Evolutionary conservation across 306 rosid genomes (phyloP), one percentile per base, ranked within the genome.

Genomic region (Medicago ruthenica): DNA sequence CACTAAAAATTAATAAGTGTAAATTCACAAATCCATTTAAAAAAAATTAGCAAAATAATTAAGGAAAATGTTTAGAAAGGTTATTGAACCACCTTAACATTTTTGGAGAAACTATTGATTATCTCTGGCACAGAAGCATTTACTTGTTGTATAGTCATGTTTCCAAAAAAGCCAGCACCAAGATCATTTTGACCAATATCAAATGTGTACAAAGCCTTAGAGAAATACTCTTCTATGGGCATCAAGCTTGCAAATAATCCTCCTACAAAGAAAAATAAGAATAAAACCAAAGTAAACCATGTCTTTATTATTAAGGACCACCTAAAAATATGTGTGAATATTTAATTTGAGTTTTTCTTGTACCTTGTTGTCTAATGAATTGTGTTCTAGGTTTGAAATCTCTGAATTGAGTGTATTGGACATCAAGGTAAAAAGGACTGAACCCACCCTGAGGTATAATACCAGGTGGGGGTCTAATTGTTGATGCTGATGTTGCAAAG

Each of bases 121-220:
- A 83, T 61, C 48, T 79, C 82, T 2, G 85, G 88, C 3, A 88
- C 71, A 60, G 85, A 37, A 16, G 82, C 85, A 66, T 84, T 86
- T 5, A 88, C 73, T 77, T 88, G 66, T 13, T 79, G 74, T 1
- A 80, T 5, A 22, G 84, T 76, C 79, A n/a, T 8, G 53, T 80
- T 77, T 7, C 11, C n/a, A 17, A 41, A 60, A 54, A 83, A 53
- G 0, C 82, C 84, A 50, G 73, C 73, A 6, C 21, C 24, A 18
- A 87, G 82, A 82, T 84, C 88, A 61, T 84, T 84, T 78, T 82
- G 88, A 51, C 86, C 90, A 9, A 87, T 87, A 47, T 84, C 90
- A 57, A 84, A 81, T 27, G 86, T 87, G 82, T 82, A 87, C 40
- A 87, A 60, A 37, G 86, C 88, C 22, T 74, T 8, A 22, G 55